Percentiles rank a stretch among this genome's conserved stretches.
Evolutionary conservation across 2,329 filamentous ascomycete species (phyloP).

Genomic region (Cercospora zeina): DNA sequence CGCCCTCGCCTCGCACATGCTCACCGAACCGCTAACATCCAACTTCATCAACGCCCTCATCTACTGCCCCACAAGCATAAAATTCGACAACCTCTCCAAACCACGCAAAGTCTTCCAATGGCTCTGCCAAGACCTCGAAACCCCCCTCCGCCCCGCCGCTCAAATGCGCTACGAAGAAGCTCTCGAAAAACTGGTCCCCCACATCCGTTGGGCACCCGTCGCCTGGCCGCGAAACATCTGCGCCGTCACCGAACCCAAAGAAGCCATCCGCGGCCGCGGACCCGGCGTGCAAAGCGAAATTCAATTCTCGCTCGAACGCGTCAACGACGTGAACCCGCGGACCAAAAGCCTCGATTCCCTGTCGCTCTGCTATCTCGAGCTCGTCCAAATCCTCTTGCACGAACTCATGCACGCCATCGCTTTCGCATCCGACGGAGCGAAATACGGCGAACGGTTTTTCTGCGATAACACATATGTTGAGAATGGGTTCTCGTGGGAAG

Average conservation of each 20-base stretch:
- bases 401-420: conserved; percentile 13
- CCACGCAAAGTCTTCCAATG: conserved; percentile 1
- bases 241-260: background rate
- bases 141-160: background rate
- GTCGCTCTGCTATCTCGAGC: background rate
- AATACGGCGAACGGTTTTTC: conserved; percentile 7
- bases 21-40: background rate
- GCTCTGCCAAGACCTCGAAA: background rate
- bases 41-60: conserved; percentile 14
- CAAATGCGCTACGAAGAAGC: conserved; percentile 8
- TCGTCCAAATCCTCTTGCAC: conserved; percentile 6
- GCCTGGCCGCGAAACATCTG: background rate
- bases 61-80: conserved; percentile 9
- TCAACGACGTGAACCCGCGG: background rate
- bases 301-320: background rate
- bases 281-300: conserved; percentile 9
- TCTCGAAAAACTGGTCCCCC: background rate
- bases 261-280: background rate
- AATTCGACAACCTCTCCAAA: conserved; percentile 1
- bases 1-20: conserved; percentile 1
- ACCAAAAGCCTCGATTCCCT: background rate
- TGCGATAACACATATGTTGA: conserved; percentile 6
- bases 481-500: conserved; percentile 10
- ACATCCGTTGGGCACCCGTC: background rate
- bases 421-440: background rate